Evolutionary conservation across 2,329 filamentous ascomycete species (phyloP).

Genomic region (Zasmidium angulare): DNA sequence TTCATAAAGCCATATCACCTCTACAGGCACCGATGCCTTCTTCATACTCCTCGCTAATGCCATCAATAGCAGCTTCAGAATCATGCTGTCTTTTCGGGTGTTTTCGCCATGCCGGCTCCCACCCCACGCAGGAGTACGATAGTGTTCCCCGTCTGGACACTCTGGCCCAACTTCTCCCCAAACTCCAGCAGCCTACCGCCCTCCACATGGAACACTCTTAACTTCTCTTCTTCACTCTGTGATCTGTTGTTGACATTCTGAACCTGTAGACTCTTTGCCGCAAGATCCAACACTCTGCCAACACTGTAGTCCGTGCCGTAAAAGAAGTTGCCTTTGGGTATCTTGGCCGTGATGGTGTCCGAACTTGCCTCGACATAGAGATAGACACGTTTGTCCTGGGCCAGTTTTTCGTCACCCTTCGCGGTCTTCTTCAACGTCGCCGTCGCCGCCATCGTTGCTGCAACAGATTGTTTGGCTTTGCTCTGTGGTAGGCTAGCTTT

Average conservation of each 20-base stretch:
- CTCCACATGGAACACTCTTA: conserved; percentile 92
- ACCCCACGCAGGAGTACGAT: conserved; percentile 85
- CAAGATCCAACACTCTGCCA: conserved; percentile 75
- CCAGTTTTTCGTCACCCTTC: conserved; percentile 83
- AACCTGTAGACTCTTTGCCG: conserved; percentile 74
- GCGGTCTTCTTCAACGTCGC: conserved; percentile 81
- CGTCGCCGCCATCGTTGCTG: conserved; percentile 66
- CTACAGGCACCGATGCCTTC: background rate
- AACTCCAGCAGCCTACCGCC: conserved; percentile 84
- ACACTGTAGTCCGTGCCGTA: conserved; percentile 76
- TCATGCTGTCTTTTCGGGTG: conserved; percentile 29
- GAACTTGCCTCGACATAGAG: conserved; percentile 87
- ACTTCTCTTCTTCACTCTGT: conserved; percentile 71
- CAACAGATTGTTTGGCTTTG: conserved; percentile 51
- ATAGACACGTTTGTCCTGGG: conserved; percentile 83
- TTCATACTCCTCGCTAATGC: background rate
- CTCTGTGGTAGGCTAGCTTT: conserved; percentile 56
- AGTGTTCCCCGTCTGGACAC: conserved; percentile 79
- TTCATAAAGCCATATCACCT: background rate
- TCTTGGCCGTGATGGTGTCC: conserved; percentile 78
- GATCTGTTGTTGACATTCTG: conserved; percentile 81
- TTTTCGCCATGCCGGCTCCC: conserved; percentile 55
- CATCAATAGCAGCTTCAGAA: no score
- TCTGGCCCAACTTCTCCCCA: conserved; percentile 74
- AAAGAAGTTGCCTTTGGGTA: conserved; percentile 61